Evolutionary conservation across 176 grass and related monocot species (phyloP).

Genomic region (Oryza punctata): DNA sequence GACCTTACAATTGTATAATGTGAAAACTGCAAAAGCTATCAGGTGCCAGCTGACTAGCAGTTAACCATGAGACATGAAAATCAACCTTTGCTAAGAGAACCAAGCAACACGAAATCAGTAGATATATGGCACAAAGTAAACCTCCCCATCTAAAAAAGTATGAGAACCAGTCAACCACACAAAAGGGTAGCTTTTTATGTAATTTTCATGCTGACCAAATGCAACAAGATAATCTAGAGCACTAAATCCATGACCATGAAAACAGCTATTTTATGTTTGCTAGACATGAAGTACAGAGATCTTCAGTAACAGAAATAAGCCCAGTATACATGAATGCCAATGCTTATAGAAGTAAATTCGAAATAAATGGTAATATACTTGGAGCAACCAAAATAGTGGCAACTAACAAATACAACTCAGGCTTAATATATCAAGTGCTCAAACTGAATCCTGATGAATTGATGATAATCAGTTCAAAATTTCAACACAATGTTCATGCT

Average conservation of each 20-base stretch:
- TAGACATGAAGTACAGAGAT: neutral
- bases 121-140: neutral
- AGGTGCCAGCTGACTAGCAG: neutral
- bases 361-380: neutral
- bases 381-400: neutral
- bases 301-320: neutral
- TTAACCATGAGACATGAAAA: neutral
- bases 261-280: neutral
- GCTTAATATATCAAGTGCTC: neutral
- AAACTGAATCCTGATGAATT: neutral
- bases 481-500: neutral
- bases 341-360: neutral
- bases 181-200: slow-evolving; percentile 3
- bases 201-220: neutral
- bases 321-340: neutral
- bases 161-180: neutral
- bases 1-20: neutral
- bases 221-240: slow-evolving; percentile 1
- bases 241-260: slow-evolving; percentile 6
- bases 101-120: slow-evolving; percentile 20
- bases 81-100: neutral
- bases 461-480: neutral
- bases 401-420: neutral
- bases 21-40: neutral
- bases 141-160: neutral